phyloP scores from a whole-genome alignment of 1,139 yeast genomes.

The Kodamaea sp. region DNA sequence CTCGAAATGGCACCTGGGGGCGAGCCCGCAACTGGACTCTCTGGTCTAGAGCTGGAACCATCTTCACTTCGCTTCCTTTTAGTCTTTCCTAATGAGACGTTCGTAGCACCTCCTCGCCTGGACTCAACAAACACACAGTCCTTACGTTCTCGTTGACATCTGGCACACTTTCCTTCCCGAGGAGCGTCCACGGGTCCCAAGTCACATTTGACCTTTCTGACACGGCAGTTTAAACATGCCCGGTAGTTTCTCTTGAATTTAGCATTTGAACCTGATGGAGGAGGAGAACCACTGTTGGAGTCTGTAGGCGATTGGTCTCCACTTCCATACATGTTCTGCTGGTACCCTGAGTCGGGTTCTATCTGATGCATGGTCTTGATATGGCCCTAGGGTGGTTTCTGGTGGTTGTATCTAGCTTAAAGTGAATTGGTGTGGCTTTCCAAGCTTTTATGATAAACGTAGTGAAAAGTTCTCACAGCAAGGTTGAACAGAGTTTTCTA shows the following conservation, averaged over 20 bases:
- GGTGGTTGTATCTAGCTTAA: no score
- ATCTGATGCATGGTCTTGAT: background rate
- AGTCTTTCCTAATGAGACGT: slow-evolving; percentile 42
- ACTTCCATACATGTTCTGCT: background rate
- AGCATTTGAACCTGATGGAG: slow-evolving; percentile 2
- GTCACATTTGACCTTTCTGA: slow-evolving; percentile 82
- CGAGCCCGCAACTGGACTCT: background rate
- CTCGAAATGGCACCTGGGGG: background rate
- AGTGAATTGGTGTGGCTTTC: no score
- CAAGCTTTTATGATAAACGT: no score
- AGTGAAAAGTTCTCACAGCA: no score
- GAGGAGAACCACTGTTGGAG: slow-evolving; percentile 1
- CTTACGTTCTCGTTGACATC: slow-evolving; percentile 78
- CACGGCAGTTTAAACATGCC: slow-evolving; percentile 84
- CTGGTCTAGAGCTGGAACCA: slow-evolving; percentile 3
- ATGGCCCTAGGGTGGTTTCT: no score
- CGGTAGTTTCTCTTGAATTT: slow-evolving; percentile 65
- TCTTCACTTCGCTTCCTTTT: slow-evolving; percentile 26
- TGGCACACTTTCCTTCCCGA: slow-evolving; percentile 76
- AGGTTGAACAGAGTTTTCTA: no score
- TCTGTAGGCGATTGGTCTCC: slow-evolving; percentile 1
- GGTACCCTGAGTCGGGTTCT: background rate
- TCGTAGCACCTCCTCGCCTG: slow-evolving; percentile 56
- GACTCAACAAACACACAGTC: slow-evolving; percentile 78
- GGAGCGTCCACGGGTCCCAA: slow-evolving; percentile 76